These are phyloP conservation scores for Mycena vulgaris DNA, from an alignment of 768 basidiomycete species.

Conservation along the genomic window DNA sequence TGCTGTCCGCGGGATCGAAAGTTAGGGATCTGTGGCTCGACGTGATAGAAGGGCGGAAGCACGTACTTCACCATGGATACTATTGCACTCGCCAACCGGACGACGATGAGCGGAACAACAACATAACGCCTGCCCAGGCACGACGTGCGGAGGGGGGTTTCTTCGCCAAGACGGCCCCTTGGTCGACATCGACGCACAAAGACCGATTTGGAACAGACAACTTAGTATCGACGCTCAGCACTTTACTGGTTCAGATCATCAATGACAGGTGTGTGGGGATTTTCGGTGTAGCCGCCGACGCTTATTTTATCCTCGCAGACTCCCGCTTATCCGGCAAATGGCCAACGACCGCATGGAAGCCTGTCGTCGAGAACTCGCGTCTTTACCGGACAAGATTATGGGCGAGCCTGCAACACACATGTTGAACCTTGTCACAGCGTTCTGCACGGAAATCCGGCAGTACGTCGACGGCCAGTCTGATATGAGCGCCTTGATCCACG, in stretches of 20 bases:
- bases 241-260: slow-evolving; percentile 54
- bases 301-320: slow-evolving; percentile 9
- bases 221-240: slow-evolving; percentile 53
- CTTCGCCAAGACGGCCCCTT: slow-evolving; percentile 53
- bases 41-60: slow-evolving; percentile 55
- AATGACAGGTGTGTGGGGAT: slow-evolving; percentile 26
- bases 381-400: slow-evolving; percentile 48
- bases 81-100: slow-evolving; percentile 61
- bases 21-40: slow-evolving; percentile 58
- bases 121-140: slow-evolving; percentile 49
- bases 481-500: slow-evolving; percentile 47
- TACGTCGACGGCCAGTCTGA: slow-evolving; percentile 47
- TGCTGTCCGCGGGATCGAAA: slow-evolving; percentile 54
- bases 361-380: slow-evolving; percentile 44
- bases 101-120: too few species aligned
- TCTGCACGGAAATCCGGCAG: slow-evolving; percentile 48
- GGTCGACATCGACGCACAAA: slow-evolving; percentile 46
- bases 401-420: slow-evolving; percentile 56
- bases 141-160: slow-evolving; percentile 52
- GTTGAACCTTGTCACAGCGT: slow-evolving; percentile 51
- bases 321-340: slow-evolving; percentile 45
- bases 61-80: slow-evolving; percentile 58
- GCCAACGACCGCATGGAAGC: slow-evolving; percentile 45
- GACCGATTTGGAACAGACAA: slow-evolving; percentile 55
- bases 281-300: neutral